Evolutionary conservation across 2,329 filamentous ascomycete species (phyloP), one percentile per base, ranked within the genome.

Genomic region (Nigrospora osmanthi): DNA sequence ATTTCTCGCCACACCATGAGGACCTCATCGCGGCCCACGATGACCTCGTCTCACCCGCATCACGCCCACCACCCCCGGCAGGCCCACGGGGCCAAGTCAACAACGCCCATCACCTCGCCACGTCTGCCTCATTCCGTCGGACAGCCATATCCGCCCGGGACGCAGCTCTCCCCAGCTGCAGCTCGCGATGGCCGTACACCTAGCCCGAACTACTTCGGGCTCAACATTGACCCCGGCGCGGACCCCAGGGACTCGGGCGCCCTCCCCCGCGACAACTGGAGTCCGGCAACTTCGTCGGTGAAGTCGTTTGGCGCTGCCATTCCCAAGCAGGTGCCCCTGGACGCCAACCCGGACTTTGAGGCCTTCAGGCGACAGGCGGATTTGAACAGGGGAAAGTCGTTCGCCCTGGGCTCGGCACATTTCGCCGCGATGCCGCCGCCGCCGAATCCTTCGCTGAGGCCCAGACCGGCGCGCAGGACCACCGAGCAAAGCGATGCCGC

Each of bases 161-260:
- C 48, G 23, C 73, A 69, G 48, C 59, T 73, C 6, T 75, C 76
- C 3, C 71, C 73, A 3, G 59, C 52, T 23, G 58, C 63, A 35
- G 45, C 55, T 31, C 39, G 57, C 6, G 68, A 72, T 35, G 58
- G 58, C 14, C 69, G 73, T 49, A 67, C 75, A 1, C 68, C 81
- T 11, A 91, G 87, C 60, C 87, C 89, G 12, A 94, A 90, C 61
- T 95, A 95, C 65, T 95, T 95, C 61, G 87, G 86, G 45, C 78
- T 94, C 48, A 71, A 81, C 30, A 68, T 87, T 50, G 82, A 89
- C 47, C 54, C 78, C 16, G 64, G 68, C 38, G 71, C 66, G 45
- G 81, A 87, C 49, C 71, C 76, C 19, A 75, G 81, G 49, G 81
- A 83, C 43, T 84, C 83, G 3, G 77, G 74, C 5, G 72, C 73